Evolutionary conservation across 1,284 basidiomycete genomes (phyloP), one percentile per base, ranked within the genome.

Genomic region (Ustanciosporium gigantosporum): DNA sequence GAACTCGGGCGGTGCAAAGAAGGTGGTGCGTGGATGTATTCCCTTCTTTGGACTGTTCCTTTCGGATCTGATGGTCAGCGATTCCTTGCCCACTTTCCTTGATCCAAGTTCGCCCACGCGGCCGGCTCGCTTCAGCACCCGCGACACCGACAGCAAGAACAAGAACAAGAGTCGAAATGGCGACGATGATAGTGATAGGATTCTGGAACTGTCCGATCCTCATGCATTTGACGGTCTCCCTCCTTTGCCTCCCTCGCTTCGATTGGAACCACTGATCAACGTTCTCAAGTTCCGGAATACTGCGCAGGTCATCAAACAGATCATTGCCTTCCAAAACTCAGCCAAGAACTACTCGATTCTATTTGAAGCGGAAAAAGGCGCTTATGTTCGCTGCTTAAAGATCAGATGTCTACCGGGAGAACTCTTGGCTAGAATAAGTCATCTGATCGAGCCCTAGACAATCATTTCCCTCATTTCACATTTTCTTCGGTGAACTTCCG

Each of bases 21-120:
- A 17, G 2, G 15, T 52, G 7, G 36, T 19, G 7, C 52, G 45
- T 8, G 49, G 46, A 21, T 67, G 64, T 35, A 57, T 74, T 8
- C 71, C 71, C 4, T 74, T 74, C 66, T 72, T 70, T 38, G 75
- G 75, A 15, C 56, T 73, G 13, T 76, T 70, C 40, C 50, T 74
- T 13, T 66, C 67, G 16, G 74, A 76, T 34, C 59, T 77, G 16
- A 56, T 66, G 24, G 52, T 56, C 29, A 60, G 50, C 20, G 71
- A 77, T 32, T 47, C 59, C 9, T 61, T 77, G 27, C 61, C 73
- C 14, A 64, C 64, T 9, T 66, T 60, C 37, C 38, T 76, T 11
- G 73, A 76, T 32, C 60, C 74, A 8, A 65, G 66, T 17, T 52
- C 47, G n/a, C 57, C 67, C 17, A 55, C 55, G 35, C 39, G 1